Evolutionary conservation across 2,329 filamentous ascomycete genomes (phyloP), one percentile per base, ranked within the genome.

Genomic region (Penicillium brasilianum): DNA sequence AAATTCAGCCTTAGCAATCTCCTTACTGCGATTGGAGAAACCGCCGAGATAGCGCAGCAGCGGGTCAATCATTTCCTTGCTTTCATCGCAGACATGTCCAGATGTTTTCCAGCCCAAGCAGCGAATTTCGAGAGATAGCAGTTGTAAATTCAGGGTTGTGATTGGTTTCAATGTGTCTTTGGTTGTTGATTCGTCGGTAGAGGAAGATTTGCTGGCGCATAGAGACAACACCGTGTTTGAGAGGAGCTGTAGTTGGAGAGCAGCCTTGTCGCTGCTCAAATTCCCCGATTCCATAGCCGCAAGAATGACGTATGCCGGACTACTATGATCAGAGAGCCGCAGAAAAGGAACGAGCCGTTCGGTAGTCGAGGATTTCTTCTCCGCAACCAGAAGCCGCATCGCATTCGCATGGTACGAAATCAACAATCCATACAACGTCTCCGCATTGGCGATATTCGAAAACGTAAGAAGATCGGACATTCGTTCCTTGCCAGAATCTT

Each of bases 31-130:
- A 41, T 76, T 70, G 28, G 70, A 68, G 56, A 78, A 81, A 28
- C 58, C 64, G 3, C 71, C 74, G 25, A 82, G 66, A 44, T 76
- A 81, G 14, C 75, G 74, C 36, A 74, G 67, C 54, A 83, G 72
- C 32, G 79, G 80, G 48, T 77, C 74, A 67, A 77, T 78, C 46
- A 82, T 67, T 53, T 83, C 81, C 57, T 74, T 77, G 4, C 61
- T 69, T 46, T 77, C 70, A 37, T 83, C 76, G 20, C 74, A 76
- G n/a, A 73, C 58, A 64, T 81, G 80, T 3, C 74, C 72, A 4
- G 77, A 73, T 9, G 80, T 49, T 41, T 75, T 76, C 80, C 80
- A 82, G 37, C 78, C 78, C 59, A 76, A 70, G 44, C 69, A 73
- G 43, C 76, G 73, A 59, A 79, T 71, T 63, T 82, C 78, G 51